Base-by-base conservation (phyloP, 1,284 basidiomycete species). In the Sanghuangporus sanghuang region DNA sequence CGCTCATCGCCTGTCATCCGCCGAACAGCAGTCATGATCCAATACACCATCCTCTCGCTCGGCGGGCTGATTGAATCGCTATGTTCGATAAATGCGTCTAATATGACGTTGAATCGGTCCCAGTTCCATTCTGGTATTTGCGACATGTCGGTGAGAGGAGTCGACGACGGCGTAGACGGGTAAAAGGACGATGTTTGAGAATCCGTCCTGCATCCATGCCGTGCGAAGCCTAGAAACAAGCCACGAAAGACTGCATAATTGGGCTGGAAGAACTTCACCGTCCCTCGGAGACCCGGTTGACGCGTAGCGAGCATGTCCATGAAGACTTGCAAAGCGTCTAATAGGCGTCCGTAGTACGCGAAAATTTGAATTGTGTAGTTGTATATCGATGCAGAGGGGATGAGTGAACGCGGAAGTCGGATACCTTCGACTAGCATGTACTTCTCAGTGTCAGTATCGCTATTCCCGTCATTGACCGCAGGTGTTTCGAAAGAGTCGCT, bases 221-320 rank as follows among this genome's bases (percentile, higher is more conserved):
- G 81, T 6, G 81, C 77, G 72, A 94, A 95, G 0, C 91, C 93
- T 7, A 88, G 78, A 72, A 95, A 93, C 27, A 95, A 73, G 7
- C 85, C 82, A 12, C 89, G 82, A 71, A 89, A 95, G 14, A 85
- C 76, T 27, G 81, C 74, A 54, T 83, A 67, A 1, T 78, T 82
- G 0, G 85, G 80, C 48, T 70, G 68, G 6, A 65, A 64, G 14
- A 74, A 73, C 44, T 18, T n/a, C 21, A 2, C 16, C 21, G 8
- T 23, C 44, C 67, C 66, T n/a, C 68, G 67, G 8, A 72, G 72
- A 11, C 23, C 23, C 5, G 66, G 67, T 57, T 81, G 76, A 21
- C 79, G 72, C 11, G 79, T 74, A 6, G 81, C 77, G 40, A 93
- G 73, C 86, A 95, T 90, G 65, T 93, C 88, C 52, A 81, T 75